Evolutionary conservation across 2,329 filamentous ascomycete species (phyloP), one percentile per base, ranked within the genome.

Genomic region (Plenodomus tracheiphilus): DNA sequence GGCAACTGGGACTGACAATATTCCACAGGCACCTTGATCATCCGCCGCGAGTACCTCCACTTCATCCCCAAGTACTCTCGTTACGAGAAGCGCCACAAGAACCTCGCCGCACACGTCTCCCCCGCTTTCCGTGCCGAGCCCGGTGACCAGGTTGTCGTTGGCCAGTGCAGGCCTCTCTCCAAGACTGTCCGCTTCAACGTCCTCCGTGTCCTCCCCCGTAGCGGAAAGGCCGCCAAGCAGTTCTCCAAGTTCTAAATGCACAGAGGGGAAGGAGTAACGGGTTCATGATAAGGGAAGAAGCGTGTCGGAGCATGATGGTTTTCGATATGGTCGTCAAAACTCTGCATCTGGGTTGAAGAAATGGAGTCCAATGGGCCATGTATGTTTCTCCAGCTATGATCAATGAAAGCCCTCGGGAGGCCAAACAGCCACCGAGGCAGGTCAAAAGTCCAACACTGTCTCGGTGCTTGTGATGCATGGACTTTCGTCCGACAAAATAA

Each of bases 111-210:
- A 68, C 94, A 99, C 86, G 93, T 97, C 74, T 97, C 92, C 64
- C 94, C 94, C 72, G 93, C 93, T 79, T 99, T 99, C 91, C 94
- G 94, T 96, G 92, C 97, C 72, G 89, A 96, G 84, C 93, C 97
- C 78, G 95, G 94, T 86, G 94, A 99, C 82, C 88, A 93, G 83
- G 95, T 99, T 73, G 96, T 93, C 72, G 93, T 99, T 79, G 94
- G 94, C 82, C 94, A 99, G 85, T 99, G 94, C 90, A 85, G 94
- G 80, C 94, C 94, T 75, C 85, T 99, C 74, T 92, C 87, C 89
- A 99, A 99, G 90, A 99, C 94, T 78, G 95, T 99, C 89, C 94
- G 94, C 77, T 99, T 99, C 90, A 99, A 99, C 84, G 92, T 97
- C 77, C 90, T 99, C 77, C 92, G 94, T 75, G 94, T 99, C 73